A percentile compares a stretch with the other conserved stretches of the same genome.
These are phyloP conservation scores for California macrophylla DNA, from an alignment of 441 rosid species.

Conservation along the genomic window DNA sequence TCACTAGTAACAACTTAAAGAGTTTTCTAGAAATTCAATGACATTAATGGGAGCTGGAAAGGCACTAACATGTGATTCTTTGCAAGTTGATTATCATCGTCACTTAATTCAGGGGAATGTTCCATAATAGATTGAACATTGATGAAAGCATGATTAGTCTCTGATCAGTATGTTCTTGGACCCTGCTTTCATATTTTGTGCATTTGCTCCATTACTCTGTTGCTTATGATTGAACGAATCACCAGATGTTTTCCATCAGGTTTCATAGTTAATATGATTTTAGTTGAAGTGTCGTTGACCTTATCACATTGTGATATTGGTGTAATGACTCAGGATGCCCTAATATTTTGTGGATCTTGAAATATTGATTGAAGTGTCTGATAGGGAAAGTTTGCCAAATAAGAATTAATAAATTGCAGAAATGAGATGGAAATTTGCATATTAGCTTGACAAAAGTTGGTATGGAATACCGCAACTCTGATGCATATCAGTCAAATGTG, in stretches of 20 bases:
- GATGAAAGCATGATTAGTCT: not conserved
- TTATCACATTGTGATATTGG: not conserved
- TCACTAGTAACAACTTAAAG: not conserved
- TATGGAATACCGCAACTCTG: not conserved
- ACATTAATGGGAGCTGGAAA: not conserved
- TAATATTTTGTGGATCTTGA: not conserved
- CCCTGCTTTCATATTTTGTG: not conserved
- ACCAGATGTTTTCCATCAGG: not conserved
- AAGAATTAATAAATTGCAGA: not conserved
- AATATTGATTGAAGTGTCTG: not conserved
- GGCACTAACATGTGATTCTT: not conserved
- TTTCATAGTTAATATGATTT: not conserved
- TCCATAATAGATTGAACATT: not conserved
- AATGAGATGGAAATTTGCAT: not conserved
- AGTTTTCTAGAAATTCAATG: not conserved
- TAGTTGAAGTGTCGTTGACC: not conserved
- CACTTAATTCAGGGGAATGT: not conserved
- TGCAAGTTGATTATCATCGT: not conserved
- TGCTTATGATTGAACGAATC: not conserved
- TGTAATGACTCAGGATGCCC: not conserved
- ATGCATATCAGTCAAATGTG: not conserved
- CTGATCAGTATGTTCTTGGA: not conserved
- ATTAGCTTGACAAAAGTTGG: not conserved
- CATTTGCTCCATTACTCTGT: not conserved
- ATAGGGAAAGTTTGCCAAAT: not conserved